Evolutionary conservation across 371 early-diverging fungal genomes (phyloP).

Genomic region (Lichtheimia ornata): DNA sequence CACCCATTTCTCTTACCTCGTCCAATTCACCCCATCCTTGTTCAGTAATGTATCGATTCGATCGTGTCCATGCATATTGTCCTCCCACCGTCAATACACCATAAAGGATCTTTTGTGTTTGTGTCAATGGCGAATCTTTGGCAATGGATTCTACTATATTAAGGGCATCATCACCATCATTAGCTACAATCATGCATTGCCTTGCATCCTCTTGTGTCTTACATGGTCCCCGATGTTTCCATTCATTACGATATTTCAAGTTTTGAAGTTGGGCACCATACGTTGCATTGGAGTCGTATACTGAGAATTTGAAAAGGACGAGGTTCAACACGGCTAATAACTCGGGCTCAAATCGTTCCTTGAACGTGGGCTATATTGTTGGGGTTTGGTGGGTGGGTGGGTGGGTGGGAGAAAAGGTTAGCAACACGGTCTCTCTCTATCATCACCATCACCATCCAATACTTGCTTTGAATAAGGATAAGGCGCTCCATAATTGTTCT

Average conservation of each 20-base stretch:
- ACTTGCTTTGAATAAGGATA: constrained; percentile 63
- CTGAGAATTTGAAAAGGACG: constrained; percentile 62
- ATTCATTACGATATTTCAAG: constrained; percentile 76
- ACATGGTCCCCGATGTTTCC: constrained; percentile 62
- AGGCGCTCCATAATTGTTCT: constrained; percentile 71
- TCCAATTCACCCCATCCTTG: constrained; percentile 83
- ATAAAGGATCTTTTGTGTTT: constrained; percentile 61
- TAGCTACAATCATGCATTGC: not conserved
- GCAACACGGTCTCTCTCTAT: not conserved
- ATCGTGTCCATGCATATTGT: constrained; percentile 70
- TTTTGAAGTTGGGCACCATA: constrained; percentile 74
- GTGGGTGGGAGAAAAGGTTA: too few relatives aligned
- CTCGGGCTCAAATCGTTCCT: constrained; percentile 66
- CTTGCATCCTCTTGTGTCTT: constrained; percentile 19
- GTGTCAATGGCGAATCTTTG: constrained; percentile 60
- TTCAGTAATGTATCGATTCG: constrained; percentile 60
- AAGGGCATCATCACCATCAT: not conserved
- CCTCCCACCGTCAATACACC: constrained; percentile 71
- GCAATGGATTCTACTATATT: constrained; percentile 60
- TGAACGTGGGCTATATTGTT: constrained; percentile 47
- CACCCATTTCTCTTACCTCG: constrained; percentile 34
- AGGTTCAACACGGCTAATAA: constrained; percentile 55
- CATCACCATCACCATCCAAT: not conserved
- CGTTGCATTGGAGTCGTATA: constrained; percentile 64
- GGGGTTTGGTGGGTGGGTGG: too few relatives aligned